These are phyloP conservation scores for Tranzscheliella williamsii DNA, from an alignment of 1,284 basidiomycete genomes.

Conservation along the genomic window DNA sequence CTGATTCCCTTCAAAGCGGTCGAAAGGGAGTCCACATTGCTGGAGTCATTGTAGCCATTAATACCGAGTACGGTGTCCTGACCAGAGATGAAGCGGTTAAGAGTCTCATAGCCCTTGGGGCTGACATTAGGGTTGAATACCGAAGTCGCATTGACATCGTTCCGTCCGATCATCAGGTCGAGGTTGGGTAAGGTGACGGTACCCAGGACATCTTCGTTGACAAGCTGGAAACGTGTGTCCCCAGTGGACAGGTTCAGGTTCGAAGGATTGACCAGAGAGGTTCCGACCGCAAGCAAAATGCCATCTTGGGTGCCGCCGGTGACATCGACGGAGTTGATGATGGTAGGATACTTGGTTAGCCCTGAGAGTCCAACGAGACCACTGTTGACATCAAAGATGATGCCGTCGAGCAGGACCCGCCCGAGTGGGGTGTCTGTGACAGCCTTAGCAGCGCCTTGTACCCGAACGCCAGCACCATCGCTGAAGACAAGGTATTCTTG, in stretches of 20 bases:
- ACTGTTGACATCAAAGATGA: constrained; percentile 75
- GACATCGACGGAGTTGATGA: constrained; percentile 72
- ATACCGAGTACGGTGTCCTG: constrained; percentile 56
- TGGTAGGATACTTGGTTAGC: constrained; percentile 67
- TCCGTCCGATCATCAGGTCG: constrained; percentile 46
- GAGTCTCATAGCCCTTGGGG: constrained; percentile 69
- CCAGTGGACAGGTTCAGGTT: constrained; percentile 67
- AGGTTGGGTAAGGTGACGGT: constrained; percentile 44
- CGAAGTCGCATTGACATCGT: constrained; percentile 53
- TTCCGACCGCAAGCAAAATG: constrained; percentile 68
- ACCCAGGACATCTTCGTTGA: constrained; percentile 63
- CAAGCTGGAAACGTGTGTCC: constrained; percentile 65
- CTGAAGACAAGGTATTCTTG: constrained; percentile 60
- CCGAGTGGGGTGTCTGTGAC: constrained; percentile 73
- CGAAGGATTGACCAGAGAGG: constrained; percentile 72
- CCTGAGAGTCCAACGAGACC: constrained; percentile 71
- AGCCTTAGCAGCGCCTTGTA: constrained; percentile 71
- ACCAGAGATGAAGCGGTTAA: constrained; percentile 72
- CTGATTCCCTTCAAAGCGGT: constrained; percentile 71
- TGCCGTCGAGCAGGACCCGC: constrained; percentile 71
- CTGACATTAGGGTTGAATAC: constrained; percentile 68
- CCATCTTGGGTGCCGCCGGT: constrained; percentile 71
- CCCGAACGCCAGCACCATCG: constrained; percentile 68
- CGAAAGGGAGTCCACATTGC: constrained; percentile 68
- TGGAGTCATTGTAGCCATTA: constrained; percentile 69